Conservation (phyloP, 352 stramenopile species). For the Aphanomyces stellatus region DNA sequence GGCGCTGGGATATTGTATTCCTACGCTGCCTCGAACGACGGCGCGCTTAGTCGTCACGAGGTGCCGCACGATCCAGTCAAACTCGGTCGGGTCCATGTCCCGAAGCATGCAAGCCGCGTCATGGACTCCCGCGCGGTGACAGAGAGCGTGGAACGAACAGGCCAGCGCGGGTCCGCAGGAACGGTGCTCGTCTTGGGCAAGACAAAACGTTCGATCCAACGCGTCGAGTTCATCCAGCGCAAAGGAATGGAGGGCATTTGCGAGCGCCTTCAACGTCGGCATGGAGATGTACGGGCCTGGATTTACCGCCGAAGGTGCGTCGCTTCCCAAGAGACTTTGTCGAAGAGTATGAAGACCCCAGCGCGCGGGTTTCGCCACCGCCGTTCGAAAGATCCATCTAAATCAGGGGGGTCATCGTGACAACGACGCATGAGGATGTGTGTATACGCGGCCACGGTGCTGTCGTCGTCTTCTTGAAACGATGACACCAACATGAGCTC, state of each 20-base stretch:
- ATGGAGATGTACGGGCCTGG: conserved; percentile 4
- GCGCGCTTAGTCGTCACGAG: conserved; percentile 9
- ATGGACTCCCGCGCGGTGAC: neutral
- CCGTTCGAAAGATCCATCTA: conserved; percentile 5
- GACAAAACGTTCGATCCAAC: conserved; percentile 8
- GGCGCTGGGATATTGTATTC: neutral
- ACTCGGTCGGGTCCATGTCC: neutral
- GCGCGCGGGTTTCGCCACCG: neutral
- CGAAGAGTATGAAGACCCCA: conserved; percentile 7
- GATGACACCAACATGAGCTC: no score
- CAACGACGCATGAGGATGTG: neutral
- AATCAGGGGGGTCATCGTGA: no score
- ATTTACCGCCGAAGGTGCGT: neutral
- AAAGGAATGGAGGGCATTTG: neutral
- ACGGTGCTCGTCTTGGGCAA: neutral
- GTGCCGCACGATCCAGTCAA: conserved; percentile 1
- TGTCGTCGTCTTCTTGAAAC: no score
- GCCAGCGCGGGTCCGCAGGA: neutral
- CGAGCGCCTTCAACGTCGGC: neutral
- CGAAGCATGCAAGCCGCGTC: neutral
- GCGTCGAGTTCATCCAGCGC: neutral
- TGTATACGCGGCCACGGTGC: no score
- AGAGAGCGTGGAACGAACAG: conserved; percentile 13
- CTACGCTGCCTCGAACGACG: neutral
- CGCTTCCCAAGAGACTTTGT: neutral